These are phyloP conservation scores for Xylaria polymorpha DNA, from an alignment of 2,329 filamentous ascomycete species.

Conservation along the genomic window DNA sequence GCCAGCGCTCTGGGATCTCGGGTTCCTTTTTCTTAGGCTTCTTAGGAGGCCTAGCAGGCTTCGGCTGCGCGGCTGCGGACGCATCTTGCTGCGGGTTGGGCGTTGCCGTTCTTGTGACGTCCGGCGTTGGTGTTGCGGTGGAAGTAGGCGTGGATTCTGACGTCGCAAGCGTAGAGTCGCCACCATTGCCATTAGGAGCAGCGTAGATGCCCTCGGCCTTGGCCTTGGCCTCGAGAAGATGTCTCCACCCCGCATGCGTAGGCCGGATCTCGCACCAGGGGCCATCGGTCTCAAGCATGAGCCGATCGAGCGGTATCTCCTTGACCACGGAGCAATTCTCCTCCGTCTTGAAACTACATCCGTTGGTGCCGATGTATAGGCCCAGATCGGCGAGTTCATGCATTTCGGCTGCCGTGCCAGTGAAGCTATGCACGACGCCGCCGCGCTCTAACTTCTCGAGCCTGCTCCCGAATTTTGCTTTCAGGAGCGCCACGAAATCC, in stretches of 20 bases:
- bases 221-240: constrained; percentile 60
- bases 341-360: constrained; percentile 93
- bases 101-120: constrained; percentile 33
- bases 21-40: constrained; percentile 69
- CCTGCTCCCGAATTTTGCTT: constrained; percentile 64
- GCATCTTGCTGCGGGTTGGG: constrained; percentile 28
- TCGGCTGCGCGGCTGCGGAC: constrained; percentile 36
- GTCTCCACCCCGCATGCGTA: constrained; percentile 85
- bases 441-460: constrained; percentile 76
- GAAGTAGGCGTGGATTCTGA: constrained; percentile 32
- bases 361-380: constrained; percentile 93
- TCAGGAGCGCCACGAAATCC: constrained; percentile 83
- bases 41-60: constrained; percentile 48
- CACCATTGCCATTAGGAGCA: constrained; percentile 9
- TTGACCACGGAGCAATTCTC: constrained; percentile 90
- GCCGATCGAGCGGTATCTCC: constrained; percentile 77
- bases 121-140: constrained; percentile 41
- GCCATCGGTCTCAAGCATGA: constrained; percentile 97
- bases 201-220: constrained; percentile 33
- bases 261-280: constrained; percentile 97
- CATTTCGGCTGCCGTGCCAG: constrained; percentile 88
- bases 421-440: constrained; percentile 95
- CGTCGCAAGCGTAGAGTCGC: constrained; percentile 9
- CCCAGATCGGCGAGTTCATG: constrained; percentile 80
- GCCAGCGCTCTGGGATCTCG: constrained; percentile 78